Evolutionary conservation across 352 stramenopile genomes (phyloP).

Genomic region (Pseudoperonospora humuli): DNA sequence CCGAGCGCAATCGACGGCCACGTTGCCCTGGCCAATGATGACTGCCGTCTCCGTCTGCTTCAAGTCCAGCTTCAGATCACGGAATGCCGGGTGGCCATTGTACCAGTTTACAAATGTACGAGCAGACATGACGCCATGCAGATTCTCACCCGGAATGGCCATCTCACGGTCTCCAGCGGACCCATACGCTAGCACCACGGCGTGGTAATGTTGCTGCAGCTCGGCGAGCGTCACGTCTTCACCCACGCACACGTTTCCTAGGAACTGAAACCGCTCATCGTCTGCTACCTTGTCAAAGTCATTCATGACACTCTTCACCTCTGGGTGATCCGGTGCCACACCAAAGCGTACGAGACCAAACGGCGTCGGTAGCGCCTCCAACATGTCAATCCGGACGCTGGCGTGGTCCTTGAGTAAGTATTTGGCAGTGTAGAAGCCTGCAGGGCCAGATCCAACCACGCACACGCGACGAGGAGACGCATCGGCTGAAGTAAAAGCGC

Average conservation of each 20-base stretch:
- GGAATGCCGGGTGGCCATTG: conserved; percentile 95
- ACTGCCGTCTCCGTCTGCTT: conserved; percentile 67
- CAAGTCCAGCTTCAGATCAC: conserved; percentile 68
- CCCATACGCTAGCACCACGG: conserved; percentile 94
- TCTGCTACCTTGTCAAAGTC: conserved; percentile 92
- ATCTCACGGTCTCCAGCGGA: conserved; percentile 87
- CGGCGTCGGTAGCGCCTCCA: conserved; percentile 92
- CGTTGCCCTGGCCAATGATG: conserved; percentile 97
- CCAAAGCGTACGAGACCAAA: conserved; percentile 95
- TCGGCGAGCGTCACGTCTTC: conserved; percentile 82
- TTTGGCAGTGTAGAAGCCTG: conserved; percentile 92
- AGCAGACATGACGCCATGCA: conserved; percentile 74
- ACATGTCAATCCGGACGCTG: conserved; percentile 77
- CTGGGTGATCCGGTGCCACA: conserved; percentile 96
- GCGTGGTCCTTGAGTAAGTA: conserved; percentile 87
- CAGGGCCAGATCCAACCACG: conserved; percentile 86
- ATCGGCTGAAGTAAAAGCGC: conserved; percentile 1
- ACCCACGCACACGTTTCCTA: conserved; percentile 87
- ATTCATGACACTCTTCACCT: conserved; percentile 97
- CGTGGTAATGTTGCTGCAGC: conserved; percentile 89
- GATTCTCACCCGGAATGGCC: conserved; percentile 76
- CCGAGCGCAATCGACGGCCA: conserved; percentile 94
- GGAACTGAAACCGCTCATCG: conserved; percentile 78
- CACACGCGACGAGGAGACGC: conserved; percentile 56
- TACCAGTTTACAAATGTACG: conserved; percentile 98